A percentile compares a stretch with the other conserved stretches of the same genome.
Conservation (phyloP, 495 filamentous ascomycete genomes). For the Penicillium subrubescens region DNA sequence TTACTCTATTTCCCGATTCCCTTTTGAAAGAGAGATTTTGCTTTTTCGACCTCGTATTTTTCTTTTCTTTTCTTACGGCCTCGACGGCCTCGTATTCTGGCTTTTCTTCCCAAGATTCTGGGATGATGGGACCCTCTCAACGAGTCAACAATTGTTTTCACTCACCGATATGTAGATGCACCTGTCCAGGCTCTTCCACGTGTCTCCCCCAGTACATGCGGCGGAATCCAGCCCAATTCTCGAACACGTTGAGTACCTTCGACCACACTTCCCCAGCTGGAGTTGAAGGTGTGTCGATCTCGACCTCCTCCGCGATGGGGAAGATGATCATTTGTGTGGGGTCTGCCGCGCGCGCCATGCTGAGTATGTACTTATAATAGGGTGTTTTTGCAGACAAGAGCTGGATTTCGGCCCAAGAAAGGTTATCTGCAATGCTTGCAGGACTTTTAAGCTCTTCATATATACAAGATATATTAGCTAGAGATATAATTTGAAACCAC, state of each 20-base stretch:
- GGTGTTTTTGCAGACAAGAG: background rate
- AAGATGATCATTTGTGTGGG: conserved; percentile 34
- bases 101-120: background rate
- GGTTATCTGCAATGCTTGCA: background rate
- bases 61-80: background rate
- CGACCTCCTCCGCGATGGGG: conserved; percentile 21
- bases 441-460: conserved; percentile 3
- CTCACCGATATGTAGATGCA: conserved; percentile 29
- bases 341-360: conserved; percentile 23
- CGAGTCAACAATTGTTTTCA: background rate
- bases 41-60: conserved; percentile 4
- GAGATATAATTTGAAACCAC: background rate
- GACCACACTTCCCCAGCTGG: conserved; percentile 22
- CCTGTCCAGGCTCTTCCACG: conserved; percentile 20
- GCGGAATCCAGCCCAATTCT: conserved; percentile 22
- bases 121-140: background rate
- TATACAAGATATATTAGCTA: background rate
- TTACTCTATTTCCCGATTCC: background rate
- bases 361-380: background rate
- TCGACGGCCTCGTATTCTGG: background rate
- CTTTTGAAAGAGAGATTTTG: background rate
- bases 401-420: background rate
- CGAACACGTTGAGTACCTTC: conserved; percentile 22
- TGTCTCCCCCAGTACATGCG: conserved; percentile 28
- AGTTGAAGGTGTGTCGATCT: conserved; percentile 23